These are phyloP conservation scores for Fraxinus angustifolia DNA, from an alignment of 305 asterid species.

Conservation along the genomic window DNA sequence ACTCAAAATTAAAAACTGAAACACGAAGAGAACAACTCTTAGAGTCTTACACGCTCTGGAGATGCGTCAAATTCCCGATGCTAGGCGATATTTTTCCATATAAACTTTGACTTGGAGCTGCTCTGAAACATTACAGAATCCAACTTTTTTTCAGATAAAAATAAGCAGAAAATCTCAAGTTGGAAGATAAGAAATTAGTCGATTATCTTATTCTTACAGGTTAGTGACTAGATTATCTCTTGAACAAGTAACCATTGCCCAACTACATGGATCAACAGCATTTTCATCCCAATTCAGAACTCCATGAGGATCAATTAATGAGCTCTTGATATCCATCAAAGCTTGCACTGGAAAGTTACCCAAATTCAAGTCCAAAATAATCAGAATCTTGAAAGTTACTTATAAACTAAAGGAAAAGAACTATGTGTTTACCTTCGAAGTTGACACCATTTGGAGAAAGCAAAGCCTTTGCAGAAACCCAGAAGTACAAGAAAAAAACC, in stretches of 20 bases:
- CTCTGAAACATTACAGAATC: slow-evolving; percentile 43
- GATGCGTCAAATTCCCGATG: slow-evolving; percentile 73
- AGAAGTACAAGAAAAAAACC: slow-evolving; percentile 41
- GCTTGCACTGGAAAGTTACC: slow-evolving; percentile 55
- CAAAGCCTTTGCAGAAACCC: slow-evolving; percentile 48
- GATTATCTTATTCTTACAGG: slow-evolving; percentile 49
- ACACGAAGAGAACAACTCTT: no score
- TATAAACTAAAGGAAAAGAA: neutral
- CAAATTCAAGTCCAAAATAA: neutral
- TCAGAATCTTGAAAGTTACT: neutral
- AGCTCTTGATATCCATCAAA: slow-evolving; percentile 72
- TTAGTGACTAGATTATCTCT: slow-evolving; percentile 46
- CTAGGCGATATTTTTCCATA: slow-evolving; percentile 69
- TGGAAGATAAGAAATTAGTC: neutral
- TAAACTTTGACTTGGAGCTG: slow-evolving; percentile 74
- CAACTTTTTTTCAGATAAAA: neutral
- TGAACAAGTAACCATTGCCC: slow-evolving; percentile 74
- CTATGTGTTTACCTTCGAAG: slow-evolving; percentile 58
- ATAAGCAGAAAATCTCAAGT: neutral
- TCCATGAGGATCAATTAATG: slow-evolving; percentile 58
- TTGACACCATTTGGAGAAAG: slow-evolving; percentile 86
- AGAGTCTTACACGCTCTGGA: slow-evolving; percentile 29
- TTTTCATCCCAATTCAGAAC: slow-evolving; percentile 75
- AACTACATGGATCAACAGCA: slow-evolving; percentile 91
- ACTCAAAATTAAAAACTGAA: no score